These are phyloP conservation scores for Prunus padus DNA, from an alignment of 306 rosid genomes.

Conservation along the genomic window DNA sequence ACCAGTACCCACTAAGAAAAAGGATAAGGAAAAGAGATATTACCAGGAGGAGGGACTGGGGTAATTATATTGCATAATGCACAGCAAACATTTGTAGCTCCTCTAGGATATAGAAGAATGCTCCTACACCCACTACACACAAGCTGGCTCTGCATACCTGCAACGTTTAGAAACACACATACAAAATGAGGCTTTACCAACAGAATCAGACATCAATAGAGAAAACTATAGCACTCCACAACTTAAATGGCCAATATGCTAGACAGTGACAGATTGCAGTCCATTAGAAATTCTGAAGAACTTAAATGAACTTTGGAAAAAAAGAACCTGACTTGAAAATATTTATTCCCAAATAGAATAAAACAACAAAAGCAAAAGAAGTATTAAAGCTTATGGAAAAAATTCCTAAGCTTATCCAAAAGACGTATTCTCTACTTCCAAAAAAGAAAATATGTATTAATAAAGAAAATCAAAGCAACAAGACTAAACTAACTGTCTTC, in stretches of 20 bases:
- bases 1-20: background rate
- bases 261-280: background rate
- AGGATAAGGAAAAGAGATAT: slow-evolving; percentile 16
- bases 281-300: background rate
- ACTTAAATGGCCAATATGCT: background rate
- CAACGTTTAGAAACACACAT: slow-evolving; percentile 27
- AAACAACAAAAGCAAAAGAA: background rate
- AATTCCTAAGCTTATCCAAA: background rate
- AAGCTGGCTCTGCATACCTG: slow-evolving; percentile 97
- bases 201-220: background rate
- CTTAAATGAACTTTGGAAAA: background rate
- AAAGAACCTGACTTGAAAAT: background rate
- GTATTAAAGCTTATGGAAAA: background rate
- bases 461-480: background rate
- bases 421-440: background rate
- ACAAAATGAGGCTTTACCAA: background rate
- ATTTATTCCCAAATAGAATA: background rate
- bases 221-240: background rate
- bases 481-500: background rate
- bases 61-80: slow-evolving; percentile 82
- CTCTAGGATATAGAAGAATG: slow-evolving; percentile 86
- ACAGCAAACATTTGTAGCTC: slow-evolving; percentile 94
- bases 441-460: background rate
- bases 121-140: slow-evolving; percentile 94
- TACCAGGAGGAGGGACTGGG: slow-evolving; percentile 87